Evolutionary conservation across 2,329 filamentous ascomycete species (phyloP).

Genomic region (Cylindrodendrum hubeiense): DNA sequence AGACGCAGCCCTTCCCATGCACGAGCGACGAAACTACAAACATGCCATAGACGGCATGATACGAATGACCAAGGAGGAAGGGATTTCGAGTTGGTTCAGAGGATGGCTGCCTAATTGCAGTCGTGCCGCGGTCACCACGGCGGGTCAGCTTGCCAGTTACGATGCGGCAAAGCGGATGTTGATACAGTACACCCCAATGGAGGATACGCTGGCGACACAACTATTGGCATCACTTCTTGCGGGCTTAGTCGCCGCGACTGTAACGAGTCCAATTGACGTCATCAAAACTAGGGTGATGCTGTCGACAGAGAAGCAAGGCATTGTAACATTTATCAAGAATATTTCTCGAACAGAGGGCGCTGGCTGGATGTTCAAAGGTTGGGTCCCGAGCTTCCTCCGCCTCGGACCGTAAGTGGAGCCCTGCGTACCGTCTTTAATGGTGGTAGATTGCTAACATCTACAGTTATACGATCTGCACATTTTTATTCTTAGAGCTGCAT

Average conservation of each 20-base stretch:
- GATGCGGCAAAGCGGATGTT: constrained; percentile 82
- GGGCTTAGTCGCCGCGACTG: constrained; percentile 85
- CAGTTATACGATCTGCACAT: constrained; percentile 84
- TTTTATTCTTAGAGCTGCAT: constrained; percentile 85
- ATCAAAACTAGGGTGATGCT: constrained; percentile 92
- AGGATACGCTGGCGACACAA: constrained; percentile 80
- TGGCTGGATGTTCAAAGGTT: constrained; percentile 88
- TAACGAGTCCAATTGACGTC: constrained; percentile 88
- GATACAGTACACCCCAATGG: constrained; percentile 74
- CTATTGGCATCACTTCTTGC: constrained; percentile 82
- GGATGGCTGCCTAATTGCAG: constrained; percentile 87
- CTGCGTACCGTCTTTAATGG: neutral
- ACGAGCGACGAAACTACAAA: constrained; percentile 86
- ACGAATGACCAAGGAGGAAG: constrained; percentile 88
- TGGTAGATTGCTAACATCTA: neutral
- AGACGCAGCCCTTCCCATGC: constrained; percentile 79
- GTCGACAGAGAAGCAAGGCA: constrained; percentile 59
- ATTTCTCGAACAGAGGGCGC: constrained; percentile 78
- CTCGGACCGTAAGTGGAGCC: constrained; percentile 71
- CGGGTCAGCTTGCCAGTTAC: constrained; percentile 85
- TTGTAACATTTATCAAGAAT: constrained; percentile 71
- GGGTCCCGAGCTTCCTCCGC: constrained; percentile 78
- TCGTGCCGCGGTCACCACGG: constrained; percentile 87
- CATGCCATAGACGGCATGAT: constrained; percentile 88
- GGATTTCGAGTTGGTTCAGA: constrained; percentile 80